These are phyloP conservation scores for Amoebophrya sp. DNA, from an alignment of 169 alveolate genomes.

Conservation along the genomic window DNA sequence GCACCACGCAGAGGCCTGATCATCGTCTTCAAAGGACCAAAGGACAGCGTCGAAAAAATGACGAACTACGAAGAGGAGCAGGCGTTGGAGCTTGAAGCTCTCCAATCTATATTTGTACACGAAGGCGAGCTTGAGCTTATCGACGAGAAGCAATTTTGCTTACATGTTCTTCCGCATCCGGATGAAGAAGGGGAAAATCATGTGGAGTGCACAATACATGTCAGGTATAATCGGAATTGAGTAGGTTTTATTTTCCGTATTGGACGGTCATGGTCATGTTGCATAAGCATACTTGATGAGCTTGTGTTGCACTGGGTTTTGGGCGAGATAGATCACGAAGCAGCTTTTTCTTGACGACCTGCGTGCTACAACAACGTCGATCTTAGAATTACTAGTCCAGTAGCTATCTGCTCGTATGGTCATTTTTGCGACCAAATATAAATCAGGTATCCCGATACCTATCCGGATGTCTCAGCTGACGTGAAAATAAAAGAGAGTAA, in stretches of 20 bases:
- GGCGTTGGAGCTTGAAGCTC: slow-evolving; percentile 18
- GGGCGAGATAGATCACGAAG: background rate
- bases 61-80: slow-evolving; percentile 21
- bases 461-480: background rate
- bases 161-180: background rate
- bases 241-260: background rate
- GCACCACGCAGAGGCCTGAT: too few relatives aligned
- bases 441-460: background rate
- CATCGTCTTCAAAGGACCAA: too few relatives aligned
- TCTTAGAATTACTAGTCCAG: too few relatives aligned
- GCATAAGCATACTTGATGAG: background rate
- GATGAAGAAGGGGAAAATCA: background rate
- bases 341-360: too few relatives aligned
- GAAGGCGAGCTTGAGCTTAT: background rate
- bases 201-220: background rate
- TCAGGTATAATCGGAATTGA: background rate
- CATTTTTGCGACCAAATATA: too few relatives aligned
- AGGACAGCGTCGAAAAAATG: too few relatives aligned
- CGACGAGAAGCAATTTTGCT: background rate
- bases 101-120: slow-evolving; percentile 1
- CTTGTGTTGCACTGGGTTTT: too few relatives aligned
- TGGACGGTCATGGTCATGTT: background rate
- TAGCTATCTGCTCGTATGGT: too few relatives aligned
- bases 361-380: too few relatives aligned
- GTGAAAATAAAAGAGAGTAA: background rate